Evolutionary conservation across 2,329 filamentous ascomycete species (phyloP), one percentile per base, ranked within the genome.

Genomic region (Fusarium sarcochroum): DNA sequence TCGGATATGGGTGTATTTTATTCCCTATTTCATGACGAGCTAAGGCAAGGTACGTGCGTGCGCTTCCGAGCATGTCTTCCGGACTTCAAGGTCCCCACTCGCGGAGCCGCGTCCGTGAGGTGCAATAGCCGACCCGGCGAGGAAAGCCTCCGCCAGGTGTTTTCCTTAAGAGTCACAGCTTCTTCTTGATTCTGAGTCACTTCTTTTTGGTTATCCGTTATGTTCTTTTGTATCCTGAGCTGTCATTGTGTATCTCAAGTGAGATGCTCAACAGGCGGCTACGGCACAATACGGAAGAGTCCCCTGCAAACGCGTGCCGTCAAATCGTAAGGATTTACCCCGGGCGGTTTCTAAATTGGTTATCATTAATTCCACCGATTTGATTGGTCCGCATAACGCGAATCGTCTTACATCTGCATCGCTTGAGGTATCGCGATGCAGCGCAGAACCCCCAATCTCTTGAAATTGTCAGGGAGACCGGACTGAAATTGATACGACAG

Each of bases 31-130:
- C 14, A 25, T 21, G 23, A n/a, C 18, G 25, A 45, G 40, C 49
- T 55, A 60, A 50, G 21, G 44, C 34, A 53, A 59, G 49, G 63
- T 56, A 63, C 58, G 30, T 27, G 45, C 35, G 48, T 45, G 34
- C 41, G 46, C 44, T 45, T 58, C 51, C 52, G 47, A 46, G n/a
- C n/a, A 32, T 10, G 25, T 32, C 15, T 27, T 45, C 49, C 51
- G 57, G 45, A 23, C 21, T 38, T 35, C 38, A n/a, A 49, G 25
- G 23, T 60, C 50, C 41, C 57, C 59, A 54, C 58, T 57, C 65
- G 58, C 68, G 70, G 70, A 69, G 65, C 70, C 56, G 70, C 65
- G 58, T 18, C 65, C 62, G 68, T 35, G 10, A 35, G 21, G 15
- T 45, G 10, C 38, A 17, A 27, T 63, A 47, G 40, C 54, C 54